Evolutionary conservation across 2,329 filamentous ascomycete genomes (phyloP), one percentile per base, ranked within the genome.

Genomic region (Sclerotiophoma versabilis): DNA sequence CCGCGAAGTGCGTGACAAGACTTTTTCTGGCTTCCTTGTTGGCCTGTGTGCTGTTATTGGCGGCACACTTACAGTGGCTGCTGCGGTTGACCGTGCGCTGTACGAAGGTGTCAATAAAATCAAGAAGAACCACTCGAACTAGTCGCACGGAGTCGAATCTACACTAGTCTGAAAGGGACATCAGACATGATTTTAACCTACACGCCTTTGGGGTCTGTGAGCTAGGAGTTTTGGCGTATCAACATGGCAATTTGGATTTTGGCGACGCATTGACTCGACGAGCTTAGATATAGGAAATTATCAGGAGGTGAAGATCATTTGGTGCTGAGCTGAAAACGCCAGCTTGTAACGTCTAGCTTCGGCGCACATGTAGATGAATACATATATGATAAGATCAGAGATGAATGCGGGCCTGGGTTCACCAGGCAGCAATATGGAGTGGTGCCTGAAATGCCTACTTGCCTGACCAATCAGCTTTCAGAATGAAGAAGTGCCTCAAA

Each of bases 1-100:
- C 81, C 89, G 93, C 49, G 96, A 99, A 79, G 89, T 91, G 63
- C 86, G 91, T 39, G 82, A 88, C 57, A 98, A 98, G 82, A 90
- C 89, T 4, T 96, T 99, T 75, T 87, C 91, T 0, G 91, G 91
- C 15, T 99, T 99, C 81, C 77, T 99, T 54, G 93, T 95, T 1
- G 95, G 95, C 41, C 86, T 99, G 17, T 99, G 95, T 75, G 93
- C 93, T 30, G 90, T 98, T 57, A 88, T 99, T 44, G 95, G 95
- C 58, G 95, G 95, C 64, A 99, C 95, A 0, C 78, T 99, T 63
- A 99, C 95, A 0, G 95, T 99, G 15, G 95, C 95, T 10, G 95
- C 96, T 5, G 95, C 95, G 4, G 81, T 99, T 26, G 95, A 99
- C 74, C 86, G 96, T 51, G 91, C 90, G 43, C 77, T 98, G 57